phyloP scores from a whole-genome alignment of 495 filamentous ascomycete genomes.

The Tetracladium marchalianum region DNA sequence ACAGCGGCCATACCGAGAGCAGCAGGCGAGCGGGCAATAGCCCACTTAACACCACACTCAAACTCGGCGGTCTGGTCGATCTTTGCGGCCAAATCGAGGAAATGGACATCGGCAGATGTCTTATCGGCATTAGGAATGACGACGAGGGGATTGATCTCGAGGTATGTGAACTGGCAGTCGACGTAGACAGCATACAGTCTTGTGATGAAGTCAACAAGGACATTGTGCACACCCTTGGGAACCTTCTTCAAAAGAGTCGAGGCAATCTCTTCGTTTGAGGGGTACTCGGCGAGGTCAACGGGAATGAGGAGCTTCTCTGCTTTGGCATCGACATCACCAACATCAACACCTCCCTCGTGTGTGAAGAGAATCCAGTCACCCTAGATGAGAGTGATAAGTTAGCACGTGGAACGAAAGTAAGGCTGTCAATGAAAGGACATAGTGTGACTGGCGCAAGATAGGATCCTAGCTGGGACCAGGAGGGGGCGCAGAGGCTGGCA shows the following conservation, averaged over 20 bases:
- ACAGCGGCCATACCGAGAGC: conserved; percentile 68
- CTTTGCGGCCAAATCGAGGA: conserved; percentile 97
- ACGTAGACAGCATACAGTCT: conserved; percentile 91
- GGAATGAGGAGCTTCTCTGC: conserved; percentile 97
- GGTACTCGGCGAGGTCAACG: conserved; percentile 89
- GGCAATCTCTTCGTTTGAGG: conserved; percentile 92
- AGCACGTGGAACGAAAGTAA: conserved; percentile 16
- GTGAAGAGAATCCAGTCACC: conserved; percentile 99
- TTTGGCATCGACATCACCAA: conserved; percentile 98
- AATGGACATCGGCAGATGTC: conserved; percentile 92
- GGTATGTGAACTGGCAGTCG: conserved; percentile 99
- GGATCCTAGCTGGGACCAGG: background rate
- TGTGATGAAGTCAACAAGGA: conserved; percentile 96
- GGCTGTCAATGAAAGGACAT: conserved; percentile 5
- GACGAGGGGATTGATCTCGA: conserved; percentile 98
- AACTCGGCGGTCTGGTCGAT: conserved; percentile 99
- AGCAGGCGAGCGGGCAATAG: conserved; percentile 78
- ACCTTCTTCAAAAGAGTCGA: conserved; percentile 79
- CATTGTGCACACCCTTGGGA: conserved; percentile 90
- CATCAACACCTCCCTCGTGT: conserved; percentile 98
- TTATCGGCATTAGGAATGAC: conserved; percentile 88
- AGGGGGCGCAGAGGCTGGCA: conserved; percentile 2
- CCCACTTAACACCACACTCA: conserved; percentile 98
- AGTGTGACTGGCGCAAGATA: background rate
- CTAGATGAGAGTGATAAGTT: conserved; percentile 36